phyloP scores from a whole-genome alignment of 2,329 filamentous ascomycete genomes.

The Aspergillus novofumigatus region DNA sequence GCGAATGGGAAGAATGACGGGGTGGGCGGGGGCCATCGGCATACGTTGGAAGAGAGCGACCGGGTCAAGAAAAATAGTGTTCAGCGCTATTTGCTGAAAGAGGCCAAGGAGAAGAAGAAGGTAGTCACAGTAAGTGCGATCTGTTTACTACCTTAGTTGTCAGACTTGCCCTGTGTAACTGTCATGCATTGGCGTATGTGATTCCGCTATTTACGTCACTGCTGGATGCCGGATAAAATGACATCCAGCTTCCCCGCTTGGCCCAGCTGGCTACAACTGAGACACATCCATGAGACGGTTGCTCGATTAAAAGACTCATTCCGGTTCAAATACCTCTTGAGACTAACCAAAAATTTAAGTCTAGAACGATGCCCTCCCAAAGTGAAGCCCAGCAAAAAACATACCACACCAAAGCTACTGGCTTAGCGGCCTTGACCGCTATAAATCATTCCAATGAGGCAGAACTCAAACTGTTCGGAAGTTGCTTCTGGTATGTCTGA shows the following conservation, averaged over 20 bases:
- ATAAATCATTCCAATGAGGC: conserved; percentile 66
- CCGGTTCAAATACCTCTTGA: conserved; percentile 7
- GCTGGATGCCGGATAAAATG: background rate
- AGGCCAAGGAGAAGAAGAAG: conserved; percentile 63
- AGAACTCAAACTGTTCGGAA: conserved; percentile 73
- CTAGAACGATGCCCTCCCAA: conserved; percentile 44
- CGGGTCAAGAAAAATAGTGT: conserved; percentile 78
- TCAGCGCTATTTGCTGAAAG: conserved; percentile 60
- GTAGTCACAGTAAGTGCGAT: conserved; percentile 43
- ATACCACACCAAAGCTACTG: conserved; percentile 68
- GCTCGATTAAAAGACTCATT: background rate
- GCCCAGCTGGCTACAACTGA: background rate
- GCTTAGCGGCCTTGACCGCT: conserved; percentile 64
- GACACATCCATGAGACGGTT: background rate
- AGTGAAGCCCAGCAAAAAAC: conserved; percentile 57
- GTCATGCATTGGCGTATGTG: background rate
- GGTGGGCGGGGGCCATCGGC: conserved; percentile 68
- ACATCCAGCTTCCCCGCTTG: background rate
- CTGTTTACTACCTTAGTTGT: background rate
- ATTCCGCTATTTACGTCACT: conserved; percentile 11
- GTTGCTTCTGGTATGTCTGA: conserved; percentile 69
- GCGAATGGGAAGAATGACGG: conserved; percentile 68
- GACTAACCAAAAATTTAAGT: conserved; percentile 7
- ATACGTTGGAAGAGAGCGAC: conserved; percentile 69
- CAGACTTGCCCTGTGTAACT: background rate